These are phyloP conservation scores for Fusarium pilosicola DNA, from an alignment of 2,329 filamentous ascomycete genomes.

Conservation along the genomic window DNA sequence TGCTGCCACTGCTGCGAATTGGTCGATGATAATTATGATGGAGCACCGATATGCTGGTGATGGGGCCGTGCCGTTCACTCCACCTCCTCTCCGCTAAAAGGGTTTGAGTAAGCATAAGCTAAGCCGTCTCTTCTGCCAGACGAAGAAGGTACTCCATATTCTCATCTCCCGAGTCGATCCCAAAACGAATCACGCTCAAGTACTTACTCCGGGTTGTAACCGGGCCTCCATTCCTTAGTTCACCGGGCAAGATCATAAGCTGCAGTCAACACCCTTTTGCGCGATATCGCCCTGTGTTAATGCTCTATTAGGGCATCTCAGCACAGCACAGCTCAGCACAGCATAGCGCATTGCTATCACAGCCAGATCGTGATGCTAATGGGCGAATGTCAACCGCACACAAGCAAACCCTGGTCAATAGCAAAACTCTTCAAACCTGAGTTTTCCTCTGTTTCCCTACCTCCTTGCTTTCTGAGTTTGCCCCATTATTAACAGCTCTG, in stretches of 20 bases:
- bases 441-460: constrained; percentile 41
- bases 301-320: constrained; percentile 23
- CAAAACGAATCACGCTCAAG: constrained; percentile 29
- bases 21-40: constrained; percentile 28
- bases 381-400: constrained; percentile 15
- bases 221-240: constrained; percentile 25
- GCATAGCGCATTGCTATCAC: constrained; percentile 11
- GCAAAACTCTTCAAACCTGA: constrained; percentile 42
- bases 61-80: constrained; percentile 36
- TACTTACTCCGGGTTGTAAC: constrained; percentile 33
- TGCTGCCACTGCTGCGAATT: constrained; percentile 20
- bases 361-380: constrained; percentile 13
- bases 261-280: constrained; percentile 21
- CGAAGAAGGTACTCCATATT: constrained; percentile 32
- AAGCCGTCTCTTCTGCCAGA: constrained; percentile 36
- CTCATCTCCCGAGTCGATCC: constrained; percentile 40
- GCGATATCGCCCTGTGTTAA: constrained; percentile 35
- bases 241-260: constrained; percentile 8
- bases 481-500: constrained; percentile 35
- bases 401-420: constrained; percentile 36
- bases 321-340: not conserved
- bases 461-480: constrained; percentile 36
- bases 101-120: constrained; percentile 45
- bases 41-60: constrained; percentile 33
- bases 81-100: constrained; percentile 40